Base-by-base conservation (phyloP, 768 basidiomycete species). In the Hirschioporus abietinus region DNA sequence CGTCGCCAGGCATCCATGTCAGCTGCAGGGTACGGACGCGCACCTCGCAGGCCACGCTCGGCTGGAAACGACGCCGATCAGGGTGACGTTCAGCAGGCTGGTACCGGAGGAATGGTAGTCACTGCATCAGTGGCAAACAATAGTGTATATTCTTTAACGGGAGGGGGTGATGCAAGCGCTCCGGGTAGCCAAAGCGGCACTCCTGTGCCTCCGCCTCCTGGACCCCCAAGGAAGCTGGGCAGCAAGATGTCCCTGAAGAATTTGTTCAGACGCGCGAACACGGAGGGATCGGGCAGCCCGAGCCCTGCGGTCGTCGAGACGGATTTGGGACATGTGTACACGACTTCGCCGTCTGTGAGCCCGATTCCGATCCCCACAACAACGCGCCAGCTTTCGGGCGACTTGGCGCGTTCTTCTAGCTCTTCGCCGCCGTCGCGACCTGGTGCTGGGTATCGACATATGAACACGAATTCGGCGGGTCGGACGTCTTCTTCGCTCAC, bases 21-120 rank as follows among this genome's bases (percentile, higher is more conserved):
- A 74, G 68, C 71, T 63, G 74, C 73, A 63, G 27, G 72, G 24
- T 60, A 65, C 68, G 60, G 72, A 35, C 66, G 69, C 71, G 75
- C 75, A 58, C 79, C 81, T 63, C 82, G 80, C 57, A 81, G 91
- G 65, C 91, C 92, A 20, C 82, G 87, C 67, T 92, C 91, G 52
- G 89, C 90, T 42, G 90, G 91, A 6, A 88, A 82, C 34, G 89
- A 82, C 65, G 84, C 86, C 65, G 88, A 90, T 26, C 77, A 72
- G 25, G 71, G 74, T 30, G 67, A 74, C 59, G 78, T 83, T 36
- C 69, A 71, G 60, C 74, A 79, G 71, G 60, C 5, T 35, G 66
- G 68, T 18, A 2, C 24, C 9, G 17, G 30, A 3, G 58, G 3
- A 26, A 7, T 30, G 30, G 30, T 8, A 10, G 12, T 3, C 42